Evolutionary conservation across 1,139 yeast species (phyloP).

Genomic region (Maudiozyma humilis): DNA sequence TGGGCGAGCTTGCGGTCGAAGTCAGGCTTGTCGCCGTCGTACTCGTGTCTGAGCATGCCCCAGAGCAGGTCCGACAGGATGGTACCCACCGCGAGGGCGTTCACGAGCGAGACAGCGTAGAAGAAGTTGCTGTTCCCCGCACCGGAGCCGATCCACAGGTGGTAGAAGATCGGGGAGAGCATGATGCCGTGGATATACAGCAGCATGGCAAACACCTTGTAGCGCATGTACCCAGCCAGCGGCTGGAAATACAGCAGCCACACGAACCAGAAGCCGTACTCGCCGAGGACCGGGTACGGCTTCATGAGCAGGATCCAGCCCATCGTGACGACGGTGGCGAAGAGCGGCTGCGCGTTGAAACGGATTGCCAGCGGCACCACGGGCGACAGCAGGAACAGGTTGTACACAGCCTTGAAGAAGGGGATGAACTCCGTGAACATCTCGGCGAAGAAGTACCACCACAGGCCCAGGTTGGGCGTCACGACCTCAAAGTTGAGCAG

Average conservation of each 20-base stretch:
- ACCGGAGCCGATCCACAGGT: constrained; percentile 89
- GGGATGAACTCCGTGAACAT: constrained; percentile 85
- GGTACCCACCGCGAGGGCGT: constrained; percentile 64
- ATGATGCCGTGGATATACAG: constrained; percentile 44
- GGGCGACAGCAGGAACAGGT: constrained; percentile 61
- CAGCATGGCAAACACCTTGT: constrained; percentile 38
- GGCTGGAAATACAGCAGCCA: constrained; percentile 50
- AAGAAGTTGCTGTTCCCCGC: constrained; percentile 95
- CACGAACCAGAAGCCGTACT: constrained; percentile 61
- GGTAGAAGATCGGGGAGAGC: constrained; percentile 82
- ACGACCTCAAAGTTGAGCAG: constrained; percentile 57
- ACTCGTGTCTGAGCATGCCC: constrained; percentile 70
- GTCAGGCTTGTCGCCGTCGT: constrained; percentile 37
- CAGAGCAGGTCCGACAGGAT: constrained; percentile 72
- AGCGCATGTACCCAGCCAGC: constrained; percentile 37
- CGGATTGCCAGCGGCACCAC: constrained; percentile 68
- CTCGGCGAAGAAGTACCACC: constrained; percentile 98
- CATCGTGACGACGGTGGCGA: constrained; percentile 53
- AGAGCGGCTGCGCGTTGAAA: constrained; percentile 54
- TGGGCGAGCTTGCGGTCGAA: constrained; percentile 30
- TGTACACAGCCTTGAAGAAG: constrained; percentile 78
- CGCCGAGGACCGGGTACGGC: constrained; percentile 85
- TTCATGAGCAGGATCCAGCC: constrained; percentile 70
- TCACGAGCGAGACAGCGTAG: constrained; percentile 83
- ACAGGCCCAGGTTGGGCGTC: constrained; percentile 64